Evolutionary conservation across 345 rosid species (phyloP), one percentile per base, ranked within the genome.

Genomic region (Bruguiera parviflora): DNA sequence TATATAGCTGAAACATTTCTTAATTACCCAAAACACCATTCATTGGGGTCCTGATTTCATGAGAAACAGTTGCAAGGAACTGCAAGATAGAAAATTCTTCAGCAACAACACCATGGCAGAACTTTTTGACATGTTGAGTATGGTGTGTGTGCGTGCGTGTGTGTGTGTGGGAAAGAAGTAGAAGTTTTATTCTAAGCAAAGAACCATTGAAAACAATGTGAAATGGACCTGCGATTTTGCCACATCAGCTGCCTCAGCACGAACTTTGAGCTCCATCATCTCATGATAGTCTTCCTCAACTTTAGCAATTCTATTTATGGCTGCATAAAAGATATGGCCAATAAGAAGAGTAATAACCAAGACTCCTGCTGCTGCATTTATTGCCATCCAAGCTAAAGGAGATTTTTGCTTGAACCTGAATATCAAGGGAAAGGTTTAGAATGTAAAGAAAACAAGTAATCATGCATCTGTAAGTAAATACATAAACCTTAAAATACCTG

Each of bases 11-110:
- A 13, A 43, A 43, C 18, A 43, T 43, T 43, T 13, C 49, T 58
- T 60, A 68, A 66, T 75, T 67, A 86, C 94, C 94, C 77, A 89
- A 77, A 71, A 89, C 97, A 70, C 97, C 99, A 68, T 87, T 88
- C 99, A 95, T 92, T 1, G 97, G 97, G 70, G 96, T 95, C 68
- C 97, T 86, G 72, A 94, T 94, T 89, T 94, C 98, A 55, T 94
- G 98, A 72, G 98, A 94, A 75, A 94, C 98, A 43, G 97, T 91
- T 16, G 98, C 97, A 70, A 94, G 89, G 69, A 94, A 94, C 98
- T 94, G 82, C 78, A 84, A 65, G 69, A 79, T 53, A 59, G 25
- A 61, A 63, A 76, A 63, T 35, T 58, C 21, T 18, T 73, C 69
- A 82, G 75, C 47, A 27, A 37, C 20, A 32, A 16, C 21, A 63